A percentile compares a stretch with the other conserved stretches of the same genome.
phyloP scores from a whole-genome alignment of 129 eudicot genomes.

The Centella asiatica region DNA sequence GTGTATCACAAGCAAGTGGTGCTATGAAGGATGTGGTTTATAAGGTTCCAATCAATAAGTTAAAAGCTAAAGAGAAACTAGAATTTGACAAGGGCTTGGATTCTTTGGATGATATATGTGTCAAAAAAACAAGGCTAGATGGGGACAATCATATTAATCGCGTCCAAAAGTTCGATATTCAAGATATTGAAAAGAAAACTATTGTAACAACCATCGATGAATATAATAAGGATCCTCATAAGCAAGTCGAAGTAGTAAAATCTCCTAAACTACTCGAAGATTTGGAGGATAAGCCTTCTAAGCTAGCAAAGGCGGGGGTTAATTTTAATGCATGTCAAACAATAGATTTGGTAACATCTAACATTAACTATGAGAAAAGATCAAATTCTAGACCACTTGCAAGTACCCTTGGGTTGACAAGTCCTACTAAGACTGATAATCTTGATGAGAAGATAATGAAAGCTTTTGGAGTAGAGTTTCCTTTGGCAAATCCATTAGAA shows the following conservation, averaged over 20 bases:
- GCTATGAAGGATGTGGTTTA: background rate
- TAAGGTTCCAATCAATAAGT: conserved; percentile 11
- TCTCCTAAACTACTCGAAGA: conserved; percentile 18
- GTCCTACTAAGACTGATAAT: conserved; percentile 12
- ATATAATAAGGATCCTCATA: conserved; percentile 14
- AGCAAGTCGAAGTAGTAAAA: conserved; percentile 14
- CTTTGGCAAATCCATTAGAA: conserved; percentile 8
- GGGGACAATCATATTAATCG: conserved; percentile 10
- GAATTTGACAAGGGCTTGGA: conserved; percentile 17
- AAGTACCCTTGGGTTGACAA: conserved; percentile 5
- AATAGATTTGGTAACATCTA: conserved; percentile 14
- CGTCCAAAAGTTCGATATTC: conserved; percentile 13
- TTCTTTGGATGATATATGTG: conserved; percentile 23
- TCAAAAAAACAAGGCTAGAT: conserved; percentile 29
- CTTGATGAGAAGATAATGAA: conserved; percentile 27
- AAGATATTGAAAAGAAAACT: conserved; percentile 19
- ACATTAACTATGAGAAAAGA: conserved; percentile 6
- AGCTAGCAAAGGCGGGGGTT: background rate
- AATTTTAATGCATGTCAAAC: conserved; percentile 12
- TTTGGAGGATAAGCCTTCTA: background rate
- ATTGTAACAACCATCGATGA: conserved; percentile 6
- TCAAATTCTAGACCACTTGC: conserved; percentile 15
- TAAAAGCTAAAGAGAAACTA: conserved; percentile 12
- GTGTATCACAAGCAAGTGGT: too few relatives aligned
- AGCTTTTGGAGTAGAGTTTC: conserved; percentile 20